Percentiles rank a stretch among this genome's conserved stretches.
These are phyloP conservation scores for Paracoccidioides brasiliensis DNA, from an alignment of 2,329 filamentous ascomycete genomes.

Conservation along the genomic window DNA sequence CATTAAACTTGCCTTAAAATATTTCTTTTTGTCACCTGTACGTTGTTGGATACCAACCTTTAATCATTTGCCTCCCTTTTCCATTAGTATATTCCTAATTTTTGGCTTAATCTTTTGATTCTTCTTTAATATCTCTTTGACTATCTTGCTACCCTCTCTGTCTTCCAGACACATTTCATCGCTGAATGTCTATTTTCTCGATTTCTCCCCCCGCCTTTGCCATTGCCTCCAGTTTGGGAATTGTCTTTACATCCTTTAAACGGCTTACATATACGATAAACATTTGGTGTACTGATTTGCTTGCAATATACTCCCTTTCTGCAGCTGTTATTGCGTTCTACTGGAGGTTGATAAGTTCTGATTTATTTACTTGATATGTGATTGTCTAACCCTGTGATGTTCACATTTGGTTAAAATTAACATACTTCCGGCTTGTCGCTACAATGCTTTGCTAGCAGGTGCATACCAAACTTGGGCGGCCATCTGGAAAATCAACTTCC, in stretches of 20 bases:
- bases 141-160: too few species aligned
- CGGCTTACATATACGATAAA: not conserved
- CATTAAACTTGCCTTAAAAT: conserved; percentile 9
- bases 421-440: too few species aligned
- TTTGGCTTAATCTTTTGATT: not conserved
- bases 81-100: not conserved
- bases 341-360: not conserved
- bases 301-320: not conserved
- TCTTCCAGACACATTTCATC: too few species aligned
- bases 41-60: not conserved
- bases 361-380: too few species aligned
- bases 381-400: too few species aligned
- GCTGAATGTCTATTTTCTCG: too few species aligned
- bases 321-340: not conserved
- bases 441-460: too few species aligned
- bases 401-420: too few species aligned
- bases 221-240: not conserved
- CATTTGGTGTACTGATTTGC: not conserved
- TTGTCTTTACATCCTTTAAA: not conserved
- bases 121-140: too few species aligned
- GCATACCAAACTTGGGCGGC: too few species aligned
- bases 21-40: not conserved
- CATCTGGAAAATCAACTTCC: too few species aligned
- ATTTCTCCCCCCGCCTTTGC: not conserved
- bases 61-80: too few species aligned